phyloP scores from a whole-genome alignment of 495 filamentous ascomycete species.

The Saxispiralis lemnorum region DNA sequence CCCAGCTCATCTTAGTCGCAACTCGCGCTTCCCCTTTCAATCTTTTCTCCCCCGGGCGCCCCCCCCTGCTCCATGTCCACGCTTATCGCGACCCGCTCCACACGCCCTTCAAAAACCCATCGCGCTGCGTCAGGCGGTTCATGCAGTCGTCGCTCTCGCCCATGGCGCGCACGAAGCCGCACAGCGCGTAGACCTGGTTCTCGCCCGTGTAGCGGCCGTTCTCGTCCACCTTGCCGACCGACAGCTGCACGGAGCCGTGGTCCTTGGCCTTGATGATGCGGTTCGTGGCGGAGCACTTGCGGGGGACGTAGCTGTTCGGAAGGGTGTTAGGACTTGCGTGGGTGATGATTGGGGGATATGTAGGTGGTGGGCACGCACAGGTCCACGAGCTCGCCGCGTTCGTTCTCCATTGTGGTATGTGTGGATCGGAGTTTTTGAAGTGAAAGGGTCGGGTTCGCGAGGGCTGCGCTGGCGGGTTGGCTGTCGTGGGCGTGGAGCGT shows the following conservation, averaged over 20 bases:
- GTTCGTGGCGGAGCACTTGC: constrained; percentile 43
- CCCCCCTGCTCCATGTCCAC: constrained; percentile 22
- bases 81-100: constrained; percentile 63
- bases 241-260: constrained; percentile 30
- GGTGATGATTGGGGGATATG: constrained; percentile 10
- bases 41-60: constrained; percentile 1
- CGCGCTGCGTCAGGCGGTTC: constrained; percentile 86
- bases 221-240: constrained; percentile 30
- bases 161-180: constrained; percentile 93
- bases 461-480: too few species aligned
- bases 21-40: neutral
- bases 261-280: constrained; percentile 96
- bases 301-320: constrained; percentile 73
- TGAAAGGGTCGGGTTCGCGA: too few species aligned
- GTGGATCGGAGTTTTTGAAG: too few species aligned
- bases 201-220: constrained; percentile 92
- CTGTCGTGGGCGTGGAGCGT: too few species aligned
- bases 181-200: constrained; percentile 92
- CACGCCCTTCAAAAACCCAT: constrained; percentile 90
- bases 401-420: constrained; percentile 69
- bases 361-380: constrained; percentile 44
- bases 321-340: constrained; percentile 12
- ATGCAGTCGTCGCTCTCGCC: constrained; percentile 93
- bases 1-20: neutral
- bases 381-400: constrained; percentile 97